A percentile compares a stretch with the other conserved stretches of the same genome.
phyloP scores from a whole-genome alignment of 2,329 filamentous ascomycete genomes.

The Calonectria pteridis region DNA sequence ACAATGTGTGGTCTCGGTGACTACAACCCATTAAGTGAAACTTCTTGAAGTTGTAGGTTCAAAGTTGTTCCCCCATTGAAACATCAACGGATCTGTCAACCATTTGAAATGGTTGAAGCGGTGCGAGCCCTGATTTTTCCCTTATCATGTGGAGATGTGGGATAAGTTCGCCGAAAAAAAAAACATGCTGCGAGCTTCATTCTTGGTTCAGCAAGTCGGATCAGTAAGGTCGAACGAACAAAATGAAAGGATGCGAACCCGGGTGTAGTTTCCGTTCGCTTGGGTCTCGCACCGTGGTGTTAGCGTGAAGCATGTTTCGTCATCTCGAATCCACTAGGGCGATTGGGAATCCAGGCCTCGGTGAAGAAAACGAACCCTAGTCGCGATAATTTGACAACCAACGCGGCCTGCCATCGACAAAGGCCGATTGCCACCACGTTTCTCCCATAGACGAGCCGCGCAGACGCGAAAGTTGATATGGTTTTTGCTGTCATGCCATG shows the following conservation, averaged over 20 bases:
- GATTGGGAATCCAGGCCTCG: not conserved
- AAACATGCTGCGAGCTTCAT: not conserved
- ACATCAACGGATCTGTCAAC: not conserved
- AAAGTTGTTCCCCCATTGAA: not conserved
- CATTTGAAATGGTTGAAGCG: not conserved
- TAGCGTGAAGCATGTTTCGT: conserved; percentile 1
- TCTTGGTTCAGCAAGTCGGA: not conserved
- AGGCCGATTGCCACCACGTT: not conserved
- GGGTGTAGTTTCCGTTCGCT: not conserved
- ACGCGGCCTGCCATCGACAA: not conserved
- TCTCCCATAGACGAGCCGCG: not conserved
- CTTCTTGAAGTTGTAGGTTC: not conserved
- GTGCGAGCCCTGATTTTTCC: not conserved
- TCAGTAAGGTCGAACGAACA: not conserved
- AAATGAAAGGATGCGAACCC: not conserved
- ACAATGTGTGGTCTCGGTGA: not conserved
- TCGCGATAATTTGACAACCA: not conserved
- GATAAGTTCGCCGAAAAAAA: not conserved
- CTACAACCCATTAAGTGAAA: not conserved
- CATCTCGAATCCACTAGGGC: not conserved
- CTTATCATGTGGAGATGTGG: not conserved
- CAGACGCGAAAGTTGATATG: not conserved
- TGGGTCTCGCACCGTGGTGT: not conserved
- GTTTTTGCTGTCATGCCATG: not conserved
- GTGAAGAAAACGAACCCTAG: not conserved